These are phyloP conservation scores for Xerophyta viscosa DNA, from an alignment of 106 monocot genomes.

Conservation along the genomic window DNA sequence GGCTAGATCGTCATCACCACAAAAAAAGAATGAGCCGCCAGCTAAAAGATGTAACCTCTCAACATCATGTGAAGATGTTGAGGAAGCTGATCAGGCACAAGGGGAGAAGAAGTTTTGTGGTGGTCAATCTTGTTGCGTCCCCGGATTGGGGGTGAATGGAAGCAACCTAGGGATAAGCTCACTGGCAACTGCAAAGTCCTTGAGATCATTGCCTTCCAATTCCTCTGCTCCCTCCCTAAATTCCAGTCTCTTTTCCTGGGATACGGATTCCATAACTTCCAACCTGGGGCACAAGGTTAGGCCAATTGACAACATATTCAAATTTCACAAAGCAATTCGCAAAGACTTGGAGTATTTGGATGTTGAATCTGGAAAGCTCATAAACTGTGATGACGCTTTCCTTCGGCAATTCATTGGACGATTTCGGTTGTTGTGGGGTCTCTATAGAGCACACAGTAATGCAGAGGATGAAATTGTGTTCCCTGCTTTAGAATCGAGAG, in stretches of 20 bases:
- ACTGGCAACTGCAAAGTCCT: constrained; percentile 37
- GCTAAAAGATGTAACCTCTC: constrained; percentile 35
- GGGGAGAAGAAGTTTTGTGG: constrained; percentile 3
- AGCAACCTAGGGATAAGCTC: constrained; percentile 44
- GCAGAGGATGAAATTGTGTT: constrained; percentile 99
- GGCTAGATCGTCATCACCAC: constrained; percentile 5
- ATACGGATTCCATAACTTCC: constrained; percentile 52
- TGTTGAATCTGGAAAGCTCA: constrained; percentile 90
- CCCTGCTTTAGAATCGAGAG: constrained; percentile 96
- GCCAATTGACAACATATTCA: constrained; percentile 97
- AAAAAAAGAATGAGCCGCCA: constrained; percentile 19
- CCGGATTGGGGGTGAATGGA: constrained; percentile 70
- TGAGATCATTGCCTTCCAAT: constrained; percentile 58
- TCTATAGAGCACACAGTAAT: constrained; percentile 97
- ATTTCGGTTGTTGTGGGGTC: constrained; percentile 90
- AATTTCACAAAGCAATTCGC: constrained; percentile 93
- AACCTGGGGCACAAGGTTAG: constrained; percentile 33
- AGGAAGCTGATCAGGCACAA: constrained; percentile 9
- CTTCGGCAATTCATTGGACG: constrained; percentile 86
- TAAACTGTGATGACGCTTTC: constrained; percentile 57
- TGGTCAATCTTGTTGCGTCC: constrained; percentile 50
- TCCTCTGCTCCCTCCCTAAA: constrained; percentile 68
- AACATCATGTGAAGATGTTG: constrained; percentile 15
- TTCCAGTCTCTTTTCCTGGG: constrained; percentile 86
- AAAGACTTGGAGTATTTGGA: constrained; percentile 97